A percentile compares a stretch with the other conserved stretches of the same genome.
phyloP scores from a whole-genome alignment of 1,284 basidiomycete species.

The Apiotrichum sp. region DNA sequence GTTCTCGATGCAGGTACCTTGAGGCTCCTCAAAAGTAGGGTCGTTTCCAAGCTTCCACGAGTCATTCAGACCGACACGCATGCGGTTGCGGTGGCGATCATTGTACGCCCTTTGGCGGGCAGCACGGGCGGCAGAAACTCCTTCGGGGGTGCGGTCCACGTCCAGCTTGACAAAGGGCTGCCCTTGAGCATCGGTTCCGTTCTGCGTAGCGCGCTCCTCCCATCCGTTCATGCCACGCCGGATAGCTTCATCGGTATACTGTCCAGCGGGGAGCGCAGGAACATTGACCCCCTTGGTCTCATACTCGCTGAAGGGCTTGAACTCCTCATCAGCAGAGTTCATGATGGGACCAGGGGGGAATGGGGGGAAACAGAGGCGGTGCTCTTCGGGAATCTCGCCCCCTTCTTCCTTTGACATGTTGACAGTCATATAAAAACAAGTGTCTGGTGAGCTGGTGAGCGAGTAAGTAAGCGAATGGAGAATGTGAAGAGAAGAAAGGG shows the following conservation, averaged over 20 bases:
- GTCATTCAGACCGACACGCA: constrained; percentile 13
- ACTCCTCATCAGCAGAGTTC: not conserved
- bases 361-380: too few relatives aligned
- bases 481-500: too few relatives aligned
- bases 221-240: constrained; percentile 6
- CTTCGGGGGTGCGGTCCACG: too few relatives aligned
- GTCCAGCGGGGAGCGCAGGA: not conserved
- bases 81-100: not conserved
- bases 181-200: constrained; percentile 7
- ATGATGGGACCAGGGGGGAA: too few relatives aligned
- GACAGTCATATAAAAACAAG: too few relatives aligned
- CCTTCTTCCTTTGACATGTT: too few relatives aligned
- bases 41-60: constrained; percentile 25
- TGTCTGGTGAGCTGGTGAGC: too few relatives aligned
- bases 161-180: constrained; percentile 2
- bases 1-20: constrained; percentile 15
- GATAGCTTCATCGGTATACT: not conserved
- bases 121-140: too few relatives aligned
- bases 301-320: constrained; percentile 7
- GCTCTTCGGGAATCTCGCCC: too few relatives aligned
- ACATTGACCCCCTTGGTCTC: not conserved
- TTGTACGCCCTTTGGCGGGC: not conserved
- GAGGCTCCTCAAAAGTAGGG: constrained; percentile 26
- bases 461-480: too few relatives aligned
- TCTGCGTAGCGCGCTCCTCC: not conserved